Evolutionary conservation across 2,329 filamentous ascomycete species (phyloP).

Genomic region (Ophiostoma sp.): DNA sequence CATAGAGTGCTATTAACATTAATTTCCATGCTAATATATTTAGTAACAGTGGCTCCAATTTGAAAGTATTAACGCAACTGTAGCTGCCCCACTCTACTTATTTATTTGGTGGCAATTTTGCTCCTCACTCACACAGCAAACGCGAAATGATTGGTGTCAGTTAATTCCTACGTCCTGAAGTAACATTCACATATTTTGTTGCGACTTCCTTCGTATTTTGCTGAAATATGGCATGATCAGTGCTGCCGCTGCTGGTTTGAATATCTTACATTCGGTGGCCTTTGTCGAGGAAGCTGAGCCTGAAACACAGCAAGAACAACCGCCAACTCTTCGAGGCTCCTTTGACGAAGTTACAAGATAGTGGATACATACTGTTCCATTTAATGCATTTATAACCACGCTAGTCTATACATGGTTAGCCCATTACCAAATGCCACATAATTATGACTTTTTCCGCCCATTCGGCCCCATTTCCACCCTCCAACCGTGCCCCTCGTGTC

Average conservation of each 20-base stretch:
- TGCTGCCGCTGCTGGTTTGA: too few relatives aligned
- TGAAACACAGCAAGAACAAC: too few relatives aligned
- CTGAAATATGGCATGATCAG: too few relatives aligned
- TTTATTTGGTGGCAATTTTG: neutral
- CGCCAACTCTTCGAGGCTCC: neutral
- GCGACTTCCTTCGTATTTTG: neutral
- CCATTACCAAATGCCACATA: neutral
- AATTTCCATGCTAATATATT: slow-evolving; percentile 9
- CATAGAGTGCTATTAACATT: slow-evolving; percentile 1
- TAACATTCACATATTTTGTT: too few relatives aligned
- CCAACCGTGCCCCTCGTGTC: neutral
- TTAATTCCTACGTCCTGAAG: too few relatives aligned
- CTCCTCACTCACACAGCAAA: neutral
- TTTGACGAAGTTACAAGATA: neutral
- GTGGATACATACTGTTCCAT: neutral
- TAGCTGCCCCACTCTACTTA: neutral
- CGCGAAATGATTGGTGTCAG: neutral
- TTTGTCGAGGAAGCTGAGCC: too few relatives aligned
- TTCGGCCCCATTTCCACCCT: neutral
- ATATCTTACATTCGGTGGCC: too few relatives aligned
- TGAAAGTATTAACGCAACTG: neutral
- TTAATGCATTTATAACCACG: neutral
- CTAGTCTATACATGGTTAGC: neutral
- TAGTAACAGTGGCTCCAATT: neutral
- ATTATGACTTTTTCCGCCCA: slow-evolving; percentile 6